Percentiles rank a stretch among this genome's conserved stretches.
Conservation (phyloP, 257 asterid species). For the Perilla frutescens region DNA sequence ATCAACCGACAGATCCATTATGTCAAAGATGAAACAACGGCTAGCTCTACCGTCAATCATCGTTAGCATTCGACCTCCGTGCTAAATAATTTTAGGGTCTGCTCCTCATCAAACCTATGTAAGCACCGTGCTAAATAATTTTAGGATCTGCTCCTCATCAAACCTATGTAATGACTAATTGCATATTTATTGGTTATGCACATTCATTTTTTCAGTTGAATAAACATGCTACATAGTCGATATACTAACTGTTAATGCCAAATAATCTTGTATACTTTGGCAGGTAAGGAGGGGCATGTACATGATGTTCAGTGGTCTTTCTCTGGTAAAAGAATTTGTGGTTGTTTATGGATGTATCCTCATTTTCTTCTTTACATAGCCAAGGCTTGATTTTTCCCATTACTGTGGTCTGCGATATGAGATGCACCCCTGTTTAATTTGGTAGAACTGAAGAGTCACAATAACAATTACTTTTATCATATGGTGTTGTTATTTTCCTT, state of each 20-base stretch:
- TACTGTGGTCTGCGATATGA: constrained; percentile 13
- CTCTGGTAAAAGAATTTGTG: constrained; percentile 92
- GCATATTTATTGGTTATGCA: no score
- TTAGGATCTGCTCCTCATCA: no score
- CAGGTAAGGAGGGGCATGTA: constrained; percentile 98
- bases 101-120: no score
- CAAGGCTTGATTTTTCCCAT: constrained; percentile 7
- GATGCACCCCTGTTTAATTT: constrained; percentile 22
- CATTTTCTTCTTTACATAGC: constrained; percentile 7
- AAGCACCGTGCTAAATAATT: no score
- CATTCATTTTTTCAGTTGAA: background rate
- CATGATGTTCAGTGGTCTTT: constrained; percentile 97
- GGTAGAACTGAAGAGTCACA: constrained; percentile 7
- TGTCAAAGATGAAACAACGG: no score
- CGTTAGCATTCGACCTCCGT: no score
- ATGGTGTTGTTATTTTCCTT: background rate
- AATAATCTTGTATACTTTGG: constrained; percentile 39
- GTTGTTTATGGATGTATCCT: constrained; percentile 99
- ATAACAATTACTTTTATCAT: background rate
- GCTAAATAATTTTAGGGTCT: no score
- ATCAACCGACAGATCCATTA: no score
- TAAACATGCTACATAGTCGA: constrained; percentile 12
- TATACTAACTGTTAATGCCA: constrained; percentile 26
- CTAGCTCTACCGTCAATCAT: no score
- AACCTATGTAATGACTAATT: no score